Conservation (phyloP, 208 protist genomes). For the Angomonas deanei region DNA sequence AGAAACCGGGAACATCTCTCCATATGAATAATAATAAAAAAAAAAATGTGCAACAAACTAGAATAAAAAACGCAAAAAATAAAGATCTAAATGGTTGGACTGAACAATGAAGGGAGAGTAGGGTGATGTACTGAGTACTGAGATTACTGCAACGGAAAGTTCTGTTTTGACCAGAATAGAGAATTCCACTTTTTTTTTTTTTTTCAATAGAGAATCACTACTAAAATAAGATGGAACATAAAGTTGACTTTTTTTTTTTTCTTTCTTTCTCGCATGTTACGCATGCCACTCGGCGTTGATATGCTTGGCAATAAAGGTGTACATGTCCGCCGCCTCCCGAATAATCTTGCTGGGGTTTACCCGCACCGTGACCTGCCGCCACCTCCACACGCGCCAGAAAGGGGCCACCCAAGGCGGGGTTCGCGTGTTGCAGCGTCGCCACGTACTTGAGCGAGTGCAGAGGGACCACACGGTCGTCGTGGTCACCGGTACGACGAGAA, state of each 20-base stretch:
- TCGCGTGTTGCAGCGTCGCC: constrained; percentile 88
- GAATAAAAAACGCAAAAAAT: constrained; percentile 2
- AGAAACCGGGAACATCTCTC: not conserved
- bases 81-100: not conserved
- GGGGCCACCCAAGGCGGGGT: constrained; percentile 53
- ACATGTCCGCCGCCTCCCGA: constrained; percentile 84
- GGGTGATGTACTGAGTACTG: no score
- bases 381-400: constrained; percentile 86
- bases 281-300: constrained; percentile 67
- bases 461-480: constrained; percentile 96
- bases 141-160: not conserved
- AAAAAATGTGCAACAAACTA: not conserved
- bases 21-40: constrained; percentile 1
- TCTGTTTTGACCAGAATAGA: not conserved
- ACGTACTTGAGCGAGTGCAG: constrained; percentile 95
- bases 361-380: constrained; percentile 84
- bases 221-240: not conserved
- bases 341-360: constrained; percentile 91
- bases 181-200: not conserved
- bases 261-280: not conserved
- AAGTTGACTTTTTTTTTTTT: not conserved
- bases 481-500: constrained; percentile 92
- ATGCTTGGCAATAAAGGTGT: constrained; percentile 89
- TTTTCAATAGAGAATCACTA: not conserved
- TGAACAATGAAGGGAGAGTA: no score